Base-by-base conservation (phyloP, 768 basidiomycete species). In the Trametes cinnabarina region DNA sequence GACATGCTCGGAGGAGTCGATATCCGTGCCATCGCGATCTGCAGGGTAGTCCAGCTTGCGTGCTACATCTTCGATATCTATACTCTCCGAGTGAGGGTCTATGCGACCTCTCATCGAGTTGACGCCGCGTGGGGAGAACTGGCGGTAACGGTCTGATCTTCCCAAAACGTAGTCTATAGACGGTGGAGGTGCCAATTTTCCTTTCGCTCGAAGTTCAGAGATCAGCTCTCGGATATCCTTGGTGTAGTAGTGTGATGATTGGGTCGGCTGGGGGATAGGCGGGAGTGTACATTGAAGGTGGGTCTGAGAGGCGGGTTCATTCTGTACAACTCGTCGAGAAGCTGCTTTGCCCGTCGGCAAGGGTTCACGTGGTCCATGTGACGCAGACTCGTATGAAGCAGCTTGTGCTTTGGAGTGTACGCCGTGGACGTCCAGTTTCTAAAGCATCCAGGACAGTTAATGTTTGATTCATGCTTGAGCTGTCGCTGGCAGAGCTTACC, bases 101-200 rank as follows among this genome's bases (percentile, higher is more conserved):
- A 43, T 2, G 35, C 19, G 35, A 11, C 11, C 32, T 8, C 19
- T 34, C 14, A 11, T 17, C 11, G 3, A 14, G 19, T 41, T 8
- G 19, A 46, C 40, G 7, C 34, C 3, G 14, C 10, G 26, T n/a
- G 7, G 22, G 7, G 34, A 17, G 3, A 43, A 2, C 25, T 41
- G 22, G 8, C 26, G 46, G 14, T 25, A 28, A n/a, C 3, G 25
- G 20, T 6, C 15, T 4, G 39, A 17, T 17, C 47, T 22, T 15
- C 11, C 20, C 11, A 39, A 42, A 15, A 55, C 37, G 25, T 52
- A 49, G 32, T 58, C 53, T 14, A 58, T 23, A 4, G 37, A 4
- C 5, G 63, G 60, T 7, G 63, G 60, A 23, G 46, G 47, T 5
- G 35, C 46, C 14, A 62, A 54, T 25, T 61, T 57, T 0, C 60